Evolutionary conservation across 2,329 filamentous ascomycete species (phyloP).

Genomic region (Claviceps spartinae): DNA sequence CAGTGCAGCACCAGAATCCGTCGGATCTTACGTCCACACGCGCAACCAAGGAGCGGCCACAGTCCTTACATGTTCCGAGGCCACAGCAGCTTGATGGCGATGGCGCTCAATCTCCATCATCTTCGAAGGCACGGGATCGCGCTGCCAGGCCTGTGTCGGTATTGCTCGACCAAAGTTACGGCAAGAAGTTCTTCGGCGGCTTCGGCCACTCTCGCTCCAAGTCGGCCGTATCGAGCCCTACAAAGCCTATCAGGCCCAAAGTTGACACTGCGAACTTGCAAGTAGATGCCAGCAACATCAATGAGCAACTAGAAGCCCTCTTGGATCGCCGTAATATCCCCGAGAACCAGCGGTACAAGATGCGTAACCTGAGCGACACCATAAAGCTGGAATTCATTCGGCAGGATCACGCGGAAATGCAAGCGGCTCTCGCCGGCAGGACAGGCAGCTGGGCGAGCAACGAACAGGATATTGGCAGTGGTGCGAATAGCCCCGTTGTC

Average conservation of each 20-base stretch:
- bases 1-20: constrained; percentile 1
- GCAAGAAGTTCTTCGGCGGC: constrained; percentile 21
- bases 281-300: constrained; percentile 42
- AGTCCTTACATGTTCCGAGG: constrained; percentile 32
- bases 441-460: constrained; percentile 23
- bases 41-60: constrained; percentile 31
- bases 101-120: constrained; percentile 9
- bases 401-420: constrained; percentile 66
- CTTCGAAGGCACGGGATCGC: constrained; percentile 13
- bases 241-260: constrained; percentile 17
- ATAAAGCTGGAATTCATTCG: constrained; percentile 95
- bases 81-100: constrained; percentile 11
- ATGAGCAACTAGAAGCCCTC: constrained; percentile 45
- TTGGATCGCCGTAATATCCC: constrained; percentile 86
- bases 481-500: constrained; percentile 25
- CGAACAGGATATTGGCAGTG: constrained; percentile 15
- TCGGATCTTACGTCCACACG: constrained; percentile 3
- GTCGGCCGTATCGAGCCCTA: constrained; percentile 19
- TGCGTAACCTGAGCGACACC: constrained; percentile 74
- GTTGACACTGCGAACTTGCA: constrained; percentile 30
- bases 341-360: constrained; percentile 85
- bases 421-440: constrained; percentile 32
- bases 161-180: constrained; percentile 21
- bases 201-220: constrained; percentile 26
- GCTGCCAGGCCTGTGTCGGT: constrained; percentile 24